A percentile compares a stretch with the other conserved stretches of the same genome.
Conservation (phyloP, 139 green algal species). For the Micromonas pusilla region DNA sequence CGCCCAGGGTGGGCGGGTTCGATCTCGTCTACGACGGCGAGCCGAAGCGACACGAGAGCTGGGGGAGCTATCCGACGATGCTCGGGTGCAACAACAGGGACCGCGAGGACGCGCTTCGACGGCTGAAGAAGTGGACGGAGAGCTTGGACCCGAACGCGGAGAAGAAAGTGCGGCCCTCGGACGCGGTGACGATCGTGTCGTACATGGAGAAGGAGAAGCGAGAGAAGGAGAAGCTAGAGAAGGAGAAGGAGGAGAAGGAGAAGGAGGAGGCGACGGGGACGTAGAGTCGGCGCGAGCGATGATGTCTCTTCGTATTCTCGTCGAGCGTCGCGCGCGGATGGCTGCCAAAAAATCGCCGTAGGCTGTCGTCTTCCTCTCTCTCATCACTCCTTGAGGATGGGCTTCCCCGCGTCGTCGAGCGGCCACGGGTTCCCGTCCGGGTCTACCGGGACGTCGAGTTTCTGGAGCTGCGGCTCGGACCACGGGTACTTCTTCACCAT, state of each 20-base stretch:
- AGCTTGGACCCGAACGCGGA: too few relatives aligned
- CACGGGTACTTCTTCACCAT: conserved; percentile 73
- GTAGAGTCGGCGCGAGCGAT: too few relatives aligned
- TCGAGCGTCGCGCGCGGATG: not conserved
- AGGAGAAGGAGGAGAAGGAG: not conserved
- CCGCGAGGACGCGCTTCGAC: not conserved
- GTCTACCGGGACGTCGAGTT: conserved; percentile 48
- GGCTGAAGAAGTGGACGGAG: too few relatives aligned
- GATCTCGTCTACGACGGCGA: conserved; percentile 65
- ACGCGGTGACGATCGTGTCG: too few relatives aligned
- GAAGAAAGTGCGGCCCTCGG: too few relatives aligned
- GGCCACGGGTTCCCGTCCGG: conserved; percentile 73
- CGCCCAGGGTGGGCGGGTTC: conserved; percentile 50
- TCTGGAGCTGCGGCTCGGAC: conserved; percentile 12
- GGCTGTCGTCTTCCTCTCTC: too few relatives aligned
- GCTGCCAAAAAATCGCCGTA: not conserved
- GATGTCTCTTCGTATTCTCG: not conserved
- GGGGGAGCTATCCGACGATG: not conserved
- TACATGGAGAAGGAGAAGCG: too few relatives aligned
- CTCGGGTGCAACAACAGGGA: not conserved
- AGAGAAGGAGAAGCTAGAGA: too few relatives aligned
- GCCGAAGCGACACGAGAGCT: not conserved
- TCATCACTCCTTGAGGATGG: conserved; percentile 47
- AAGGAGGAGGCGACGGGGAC: not conserved
- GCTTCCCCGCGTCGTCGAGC: conserved; percentile 47